phyloP scores from a whole-genome alignment of 768 basidiomycete genomes.

The Psilocybe tampanensis region DNA sequence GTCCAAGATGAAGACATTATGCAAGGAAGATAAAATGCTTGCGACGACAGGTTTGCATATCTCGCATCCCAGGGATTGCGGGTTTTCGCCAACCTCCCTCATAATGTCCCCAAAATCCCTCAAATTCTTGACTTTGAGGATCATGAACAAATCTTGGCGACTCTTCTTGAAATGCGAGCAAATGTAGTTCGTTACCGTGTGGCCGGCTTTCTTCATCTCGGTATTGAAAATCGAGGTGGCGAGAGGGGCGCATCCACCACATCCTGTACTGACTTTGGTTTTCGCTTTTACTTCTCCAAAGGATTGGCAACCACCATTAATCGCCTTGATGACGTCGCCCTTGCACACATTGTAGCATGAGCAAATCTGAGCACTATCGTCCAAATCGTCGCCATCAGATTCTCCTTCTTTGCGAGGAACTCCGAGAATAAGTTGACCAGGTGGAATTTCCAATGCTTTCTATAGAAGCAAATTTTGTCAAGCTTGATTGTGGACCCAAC shows the following conservation, averaged over 20 bases:
- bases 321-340: constrained; percentile 50
- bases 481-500: not conserved
- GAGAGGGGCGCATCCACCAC: constrained; percentile 73
- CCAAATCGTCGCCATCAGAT: constrained; percentile 65
- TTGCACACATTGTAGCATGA: constrained; percentile 75
- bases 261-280: constrained; percentile 74
- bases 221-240: constrained; percentile 44
- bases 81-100: constrained; percentile 45
- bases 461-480: constrained; percentile 19
- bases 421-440: constrained; percentile 69
- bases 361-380: constrained; percentile 74
- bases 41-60: constrained; percentile 73
- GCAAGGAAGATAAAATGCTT: constrained; percentile 48
- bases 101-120: constrained; percentile 59
- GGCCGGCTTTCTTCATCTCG: constrained; percentile 71
- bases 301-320: constrained; percentile 50
- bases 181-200: constrained; percentile 56
- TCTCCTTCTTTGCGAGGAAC: constrained; percentile 45
- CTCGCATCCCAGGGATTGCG: constrained; percentile 65
- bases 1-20: constrained; percentile 66
- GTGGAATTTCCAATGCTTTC: constrained; percentile 68
- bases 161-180: constrained; percentile 68
- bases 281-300: constrained; percentile 60
- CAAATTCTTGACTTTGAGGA: constrained; percentile 65
- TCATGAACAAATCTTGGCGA: constrained; percentile 66